A percentile compares a stretch with the other conserved stretches of the same genome.
These are phyloP conservation scores for Botryotinia globosa DNA, from an alignment of 2,329 filamentous ascomycete species.

Conservation along the genomic window DNA sequence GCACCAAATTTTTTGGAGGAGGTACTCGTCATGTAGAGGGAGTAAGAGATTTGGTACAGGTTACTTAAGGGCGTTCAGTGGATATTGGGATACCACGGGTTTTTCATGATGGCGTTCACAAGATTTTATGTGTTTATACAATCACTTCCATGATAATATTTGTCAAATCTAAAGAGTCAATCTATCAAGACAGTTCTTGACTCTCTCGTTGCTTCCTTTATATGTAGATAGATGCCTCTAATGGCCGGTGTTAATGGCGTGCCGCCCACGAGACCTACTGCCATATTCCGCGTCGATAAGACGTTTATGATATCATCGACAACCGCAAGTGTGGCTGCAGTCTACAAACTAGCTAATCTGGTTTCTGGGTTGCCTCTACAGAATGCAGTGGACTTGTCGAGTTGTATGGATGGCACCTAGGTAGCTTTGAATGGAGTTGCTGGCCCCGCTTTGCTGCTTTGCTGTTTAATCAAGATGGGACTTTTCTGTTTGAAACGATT, in stretches of 20 bases:
- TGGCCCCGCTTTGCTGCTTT: no score
- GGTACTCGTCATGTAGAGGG: no score
- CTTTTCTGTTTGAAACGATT: no score
- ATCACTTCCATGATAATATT: neutral
- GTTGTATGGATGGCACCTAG: no score
- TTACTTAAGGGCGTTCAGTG: constrained; percentile 9
- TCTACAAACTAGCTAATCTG: neutral
- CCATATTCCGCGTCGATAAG: neutral
- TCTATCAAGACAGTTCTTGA: neutral
- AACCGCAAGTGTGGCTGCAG: neutral
- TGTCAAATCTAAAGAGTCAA: neutral
- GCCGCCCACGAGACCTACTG: neutral
- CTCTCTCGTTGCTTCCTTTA: neutral
- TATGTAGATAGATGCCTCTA: neutral
- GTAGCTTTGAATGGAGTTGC: no score
- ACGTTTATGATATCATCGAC: neutral
- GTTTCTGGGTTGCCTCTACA: neutral
- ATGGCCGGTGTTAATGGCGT: neutral
- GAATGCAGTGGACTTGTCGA: neutral
- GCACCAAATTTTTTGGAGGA: neutral
- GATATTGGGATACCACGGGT: constrained; percentile 16
- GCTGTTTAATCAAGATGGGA: no score
- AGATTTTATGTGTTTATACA: constrained; percentile 5
- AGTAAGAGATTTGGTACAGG: neutral
- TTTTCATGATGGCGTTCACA: neutral